Evolutionary conservation across 83 land plant species (phyloP).

Genomic region (Thuja plicata): DNA sequence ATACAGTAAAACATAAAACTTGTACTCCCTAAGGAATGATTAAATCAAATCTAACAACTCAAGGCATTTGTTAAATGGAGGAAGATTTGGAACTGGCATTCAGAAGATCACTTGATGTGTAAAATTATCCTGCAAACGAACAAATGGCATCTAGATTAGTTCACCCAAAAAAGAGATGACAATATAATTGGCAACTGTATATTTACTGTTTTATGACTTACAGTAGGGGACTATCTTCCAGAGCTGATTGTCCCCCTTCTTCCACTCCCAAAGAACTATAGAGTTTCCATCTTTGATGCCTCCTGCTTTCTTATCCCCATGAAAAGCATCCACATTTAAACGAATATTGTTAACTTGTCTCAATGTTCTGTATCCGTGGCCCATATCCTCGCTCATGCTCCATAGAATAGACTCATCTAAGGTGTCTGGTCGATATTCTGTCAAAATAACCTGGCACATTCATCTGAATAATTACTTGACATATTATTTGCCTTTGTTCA

Average conservation of each 20-base stretch:
- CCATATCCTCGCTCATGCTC: conserved; percentile 57
- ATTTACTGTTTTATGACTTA: neutral
- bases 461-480: neutral
- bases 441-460: conserved; percentile 39
- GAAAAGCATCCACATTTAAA: conserved; percentile 61
- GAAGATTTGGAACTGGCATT: neutral
- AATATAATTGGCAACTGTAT: neutral
- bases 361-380: conserved; percentile 47
- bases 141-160: neutral
- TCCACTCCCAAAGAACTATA: conserved; percentile 51
- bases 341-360: conserved; percentile 67
- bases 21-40: neutral
- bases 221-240: conserved; percentile 67
- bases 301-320: conserved; percentile 57
- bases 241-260: conserved; percentile 64
- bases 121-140: neutral
- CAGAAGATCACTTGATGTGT: neutral
- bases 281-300: conserved; percentile 63
- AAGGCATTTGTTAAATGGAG: neutral
- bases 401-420: conserved; percentile 65
- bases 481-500: neutral
- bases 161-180: neutral
- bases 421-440: conserved; percentile 32
- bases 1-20: neutral
- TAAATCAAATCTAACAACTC: neutral